A percentile compares a stretch with the other conserved stretches of the same genome.
Evolutionary conservation across 2,329 filamentous ascomycete species (phyloP).

Genomic region (Aspergillus spinulosporus): DNA sequence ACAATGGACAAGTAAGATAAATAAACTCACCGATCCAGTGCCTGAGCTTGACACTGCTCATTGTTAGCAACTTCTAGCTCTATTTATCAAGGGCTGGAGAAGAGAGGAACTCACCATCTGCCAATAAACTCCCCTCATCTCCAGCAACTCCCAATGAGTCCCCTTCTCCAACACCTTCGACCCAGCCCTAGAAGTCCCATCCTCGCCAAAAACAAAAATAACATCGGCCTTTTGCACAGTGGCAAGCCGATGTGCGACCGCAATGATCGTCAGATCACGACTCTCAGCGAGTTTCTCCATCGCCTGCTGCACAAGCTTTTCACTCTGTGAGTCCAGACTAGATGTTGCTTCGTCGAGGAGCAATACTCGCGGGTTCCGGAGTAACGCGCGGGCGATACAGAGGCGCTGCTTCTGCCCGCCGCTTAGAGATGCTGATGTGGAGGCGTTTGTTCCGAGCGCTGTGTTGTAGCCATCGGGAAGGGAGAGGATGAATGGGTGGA

Average conservation of each 20-base stretch:
- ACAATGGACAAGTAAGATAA: too few relatives aligned
- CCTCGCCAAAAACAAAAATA: constrained; percentile 76
- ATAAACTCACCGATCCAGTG: neutral
- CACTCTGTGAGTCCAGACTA: constrained; percentile 64
- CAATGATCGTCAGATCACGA: constrained; percentile 64
- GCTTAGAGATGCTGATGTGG: constrained; percentile 28
- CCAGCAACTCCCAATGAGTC: constrained; percentile 59
- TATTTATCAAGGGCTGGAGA: neutral
- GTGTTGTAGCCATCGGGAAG: constrained; percentile 55
- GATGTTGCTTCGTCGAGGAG: constrained; percentile 62
- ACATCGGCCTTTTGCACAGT: constrained; percentile 76
- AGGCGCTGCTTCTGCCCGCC: constrained; percentile 60
- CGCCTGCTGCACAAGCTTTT: constrained; percentile 66
- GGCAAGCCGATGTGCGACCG: constrained; percentile 74
- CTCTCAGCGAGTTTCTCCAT: constrained; percentile 58
- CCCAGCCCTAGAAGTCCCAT: constrained; percentile 27
- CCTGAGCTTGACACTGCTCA: neutral
- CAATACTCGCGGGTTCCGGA: constrained; percentile 54
- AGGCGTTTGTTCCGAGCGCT: constrained; percentile 49
- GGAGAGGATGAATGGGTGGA: constrained; percentile 54
- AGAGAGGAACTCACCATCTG: constrained; percentile 44
- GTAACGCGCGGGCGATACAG: constrained; percentile 56
- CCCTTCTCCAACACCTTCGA: constrained; percentile 59
- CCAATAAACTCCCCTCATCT: constrained; percentile 51
- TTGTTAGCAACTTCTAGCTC: neutral